A percentile compares a stretch with the other conserved stretches of the same genome.
Evolutionary conservation across 108 stramenopile species (phyloP).

Genomic region (Tribonema minus): DNA sequence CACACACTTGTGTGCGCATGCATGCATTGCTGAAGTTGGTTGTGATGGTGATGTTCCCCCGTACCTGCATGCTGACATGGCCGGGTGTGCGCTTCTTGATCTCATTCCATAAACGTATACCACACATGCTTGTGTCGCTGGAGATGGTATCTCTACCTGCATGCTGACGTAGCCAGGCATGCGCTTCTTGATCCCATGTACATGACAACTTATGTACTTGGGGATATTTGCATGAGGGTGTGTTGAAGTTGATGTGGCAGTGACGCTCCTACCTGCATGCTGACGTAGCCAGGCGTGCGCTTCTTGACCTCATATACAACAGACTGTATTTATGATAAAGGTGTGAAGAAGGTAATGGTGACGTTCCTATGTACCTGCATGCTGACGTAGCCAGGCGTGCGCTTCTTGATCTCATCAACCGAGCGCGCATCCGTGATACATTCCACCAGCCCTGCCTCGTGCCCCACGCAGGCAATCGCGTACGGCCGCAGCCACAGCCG

Average conservation of each 20-base stretch:
- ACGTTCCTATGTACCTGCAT: constrained; percentile 18
- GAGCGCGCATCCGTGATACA: constrained; percentile 47
- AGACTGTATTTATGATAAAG: neutral
- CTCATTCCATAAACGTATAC: constrained; percentile 45
- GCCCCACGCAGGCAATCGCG: constrained; percentile 46
- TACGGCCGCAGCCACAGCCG: constrained; percentile 51
- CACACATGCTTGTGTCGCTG: no score
- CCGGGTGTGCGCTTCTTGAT: constrained; percentile 51
- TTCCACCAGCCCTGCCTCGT: constrained; percentile 51
- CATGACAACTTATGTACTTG: neutral
- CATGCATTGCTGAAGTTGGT: no score
- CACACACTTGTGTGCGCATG: neutral
- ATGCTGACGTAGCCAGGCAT: constrained; percentile 9
- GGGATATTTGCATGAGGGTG: no score
- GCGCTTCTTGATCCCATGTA: constrained; percentile 48
- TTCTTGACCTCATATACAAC: constrained; percentile 47
- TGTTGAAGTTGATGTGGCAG: no score
- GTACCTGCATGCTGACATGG: constrained; percentile 6
- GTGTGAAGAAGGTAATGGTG: no score
- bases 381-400: constrained; percentile 8
- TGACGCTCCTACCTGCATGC: constrained; percentile 12
- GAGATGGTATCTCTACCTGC: no score
- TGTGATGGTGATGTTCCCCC: no score
- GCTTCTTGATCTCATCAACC: constrained; percentile 57
- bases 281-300: constrained; percentile 10